Conservation (phyloP, 164 flowering plant genomes). For the Buxus sempervirens region DNA sequence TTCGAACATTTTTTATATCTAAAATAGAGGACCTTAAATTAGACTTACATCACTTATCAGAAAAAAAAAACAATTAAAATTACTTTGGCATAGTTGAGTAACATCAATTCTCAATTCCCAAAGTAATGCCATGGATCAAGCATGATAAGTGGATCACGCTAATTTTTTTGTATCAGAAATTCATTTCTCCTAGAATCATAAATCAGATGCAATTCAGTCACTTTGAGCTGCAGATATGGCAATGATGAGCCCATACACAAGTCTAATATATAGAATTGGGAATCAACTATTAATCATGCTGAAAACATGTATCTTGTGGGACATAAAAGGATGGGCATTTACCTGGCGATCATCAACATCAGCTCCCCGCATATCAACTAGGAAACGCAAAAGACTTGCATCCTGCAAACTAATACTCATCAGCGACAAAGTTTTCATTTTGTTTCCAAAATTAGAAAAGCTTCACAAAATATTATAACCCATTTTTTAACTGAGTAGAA, state of each 20-base stretch:
- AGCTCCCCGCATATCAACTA: constrained; percentile 96
- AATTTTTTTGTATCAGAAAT: not conserved
- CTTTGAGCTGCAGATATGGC: not conserved
- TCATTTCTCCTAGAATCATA: not conserved
- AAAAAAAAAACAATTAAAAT: not conserved
- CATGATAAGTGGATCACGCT: not conserved
- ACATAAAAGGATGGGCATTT: constrained; percentile 1
- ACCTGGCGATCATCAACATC: constrained; percentile 97
- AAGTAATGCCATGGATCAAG: not conserved
- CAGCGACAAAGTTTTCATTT: constrained; percentile 13
- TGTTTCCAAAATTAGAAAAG: not conserved
- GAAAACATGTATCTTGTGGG: not conserved
- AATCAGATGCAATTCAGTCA: not conserved
- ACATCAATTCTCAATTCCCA: not conserved
- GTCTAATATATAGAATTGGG: not conserved
- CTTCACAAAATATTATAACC: not conserved
- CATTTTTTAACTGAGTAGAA: not conserved
- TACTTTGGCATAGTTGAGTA: no score
- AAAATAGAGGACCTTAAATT: not conserved
- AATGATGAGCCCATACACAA: not conserved
- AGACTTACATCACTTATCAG: no score
- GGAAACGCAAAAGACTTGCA: constrained; percentile 91
- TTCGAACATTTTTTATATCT: not conserved
- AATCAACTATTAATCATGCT: constrained; percentile 3
- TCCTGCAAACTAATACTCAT: constrained; percentile 55